Percentiles rank a stretch among this genome's conserved stretches.
These are phyloP conservation scores for Elongisporangium anandrum DNA, from an alignment of 352 stramenopile species.

Conservation along the genomic window DNA sequence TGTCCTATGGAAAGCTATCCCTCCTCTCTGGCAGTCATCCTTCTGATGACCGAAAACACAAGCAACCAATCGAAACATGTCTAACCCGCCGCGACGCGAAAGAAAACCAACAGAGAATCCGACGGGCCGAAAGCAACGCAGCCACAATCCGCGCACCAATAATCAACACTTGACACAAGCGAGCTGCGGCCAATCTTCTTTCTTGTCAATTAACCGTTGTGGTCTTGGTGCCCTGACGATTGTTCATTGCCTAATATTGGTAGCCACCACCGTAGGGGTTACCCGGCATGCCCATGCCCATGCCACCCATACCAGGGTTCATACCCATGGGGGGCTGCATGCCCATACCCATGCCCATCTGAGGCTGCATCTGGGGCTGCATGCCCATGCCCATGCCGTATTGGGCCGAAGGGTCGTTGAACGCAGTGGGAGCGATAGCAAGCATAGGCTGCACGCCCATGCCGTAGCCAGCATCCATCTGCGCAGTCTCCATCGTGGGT, in stretches of 20 bases:
- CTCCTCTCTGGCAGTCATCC: not conserved
- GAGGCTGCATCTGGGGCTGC: conserved; percentile 26
- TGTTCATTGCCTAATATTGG: conserved; percentile 19
- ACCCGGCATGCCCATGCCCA: conserved; percentile 29
- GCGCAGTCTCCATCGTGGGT: conserved; percentile 43
- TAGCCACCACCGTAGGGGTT: conserved; percentile 56
- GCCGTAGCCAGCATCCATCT: conserved; percentile 64
- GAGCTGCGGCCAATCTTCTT: not conserved
- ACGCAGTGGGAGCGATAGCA: conserved; percentile 76
- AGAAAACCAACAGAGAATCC: not conserved
- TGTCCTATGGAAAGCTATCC: not conserved
- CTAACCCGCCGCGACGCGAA: not conserved
- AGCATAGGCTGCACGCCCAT: conserved; percentile 84
- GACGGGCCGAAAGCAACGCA: not conserved
- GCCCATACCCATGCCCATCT: conserved; percentile 44
- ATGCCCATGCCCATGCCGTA: conserved; percentile 57
- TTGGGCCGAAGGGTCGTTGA: conserved; percentile 71
- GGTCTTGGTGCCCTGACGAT: conserved; percentile 26
- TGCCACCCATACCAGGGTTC: conserved; percentile 9
- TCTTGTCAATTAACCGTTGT: conserved; percentile 5
- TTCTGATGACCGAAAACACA: not conserved
- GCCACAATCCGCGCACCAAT: not conserved
- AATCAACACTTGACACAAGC: not conserved
- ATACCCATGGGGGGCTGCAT: conserved; percentile 51
- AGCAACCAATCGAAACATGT: not conserved